phyloP scores from a whole-genome alignment of 495 filamentous ascomycete species.

The Neurospora sp. region DNA sequence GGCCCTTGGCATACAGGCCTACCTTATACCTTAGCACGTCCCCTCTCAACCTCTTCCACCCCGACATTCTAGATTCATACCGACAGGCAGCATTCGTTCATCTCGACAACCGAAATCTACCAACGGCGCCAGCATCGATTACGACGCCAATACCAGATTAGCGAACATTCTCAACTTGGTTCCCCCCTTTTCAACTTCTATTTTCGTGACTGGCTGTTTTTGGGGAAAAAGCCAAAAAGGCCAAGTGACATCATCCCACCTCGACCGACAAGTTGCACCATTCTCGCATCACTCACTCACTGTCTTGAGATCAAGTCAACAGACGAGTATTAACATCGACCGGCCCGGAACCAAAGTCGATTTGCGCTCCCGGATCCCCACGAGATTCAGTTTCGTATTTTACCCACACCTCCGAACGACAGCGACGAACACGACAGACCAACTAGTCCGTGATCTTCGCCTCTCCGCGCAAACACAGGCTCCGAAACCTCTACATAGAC shows the following conservation, averaged over 20 bases:
- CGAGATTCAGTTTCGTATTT: neutral
- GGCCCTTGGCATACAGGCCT: neutral
- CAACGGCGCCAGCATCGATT: neutral
- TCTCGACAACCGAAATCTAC: neutral
- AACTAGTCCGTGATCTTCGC: neutral
- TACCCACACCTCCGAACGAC: neutral
- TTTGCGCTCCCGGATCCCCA: neutral
- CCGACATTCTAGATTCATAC: neutral
- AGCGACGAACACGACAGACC: neutral
- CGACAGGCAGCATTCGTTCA: neutral
- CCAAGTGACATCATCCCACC: neutral
- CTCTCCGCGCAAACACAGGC: neutral
- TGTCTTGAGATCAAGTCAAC: neutral
- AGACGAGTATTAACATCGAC: neutral
- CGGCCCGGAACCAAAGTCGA: neutral
- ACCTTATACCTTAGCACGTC: neutral
- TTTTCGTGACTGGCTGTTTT: neutral
- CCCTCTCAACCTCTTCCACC: neutral
- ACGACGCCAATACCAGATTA: neutral
- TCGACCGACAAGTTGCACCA: constrained; percentile 9
- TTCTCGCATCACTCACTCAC: neutral
- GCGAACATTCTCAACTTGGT: neutral
- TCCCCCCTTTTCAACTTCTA: neutral
- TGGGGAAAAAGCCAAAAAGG: neutral
- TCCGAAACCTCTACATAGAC: neutral